A percentile compares a stretch with the other conserved stretches of the same genome.
Conservation (phyloP, 1,284 basidiomycete genomes). For the Grifola frondosa region DNA sequence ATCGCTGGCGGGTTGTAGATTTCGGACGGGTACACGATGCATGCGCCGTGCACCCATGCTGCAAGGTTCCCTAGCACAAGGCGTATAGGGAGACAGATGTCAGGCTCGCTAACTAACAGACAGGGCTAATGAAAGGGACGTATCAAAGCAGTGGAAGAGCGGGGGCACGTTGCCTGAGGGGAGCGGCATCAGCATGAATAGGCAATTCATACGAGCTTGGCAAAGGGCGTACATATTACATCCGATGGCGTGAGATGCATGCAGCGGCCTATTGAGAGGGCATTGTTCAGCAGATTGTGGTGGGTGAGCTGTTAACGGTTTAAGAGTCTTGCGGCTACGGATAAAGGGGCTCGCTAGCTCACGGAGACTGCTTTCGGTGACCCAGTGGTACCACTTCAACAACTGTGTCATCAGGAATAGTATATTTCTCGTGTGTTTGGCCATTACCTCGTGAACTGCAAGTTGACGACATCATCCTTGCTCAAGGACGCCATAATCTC, state of each 20-base stretch:
- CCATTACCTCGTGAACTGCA: constrained; percentile 78
- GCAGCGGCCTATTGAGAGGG: constrained; percentile 63
- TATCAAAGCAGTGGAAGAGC: constrained; percentile 86
- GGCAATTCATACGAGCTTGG: no score
- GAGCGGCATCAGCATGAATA: constrained; percentile 4
- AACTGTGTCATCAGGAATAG: neutral
- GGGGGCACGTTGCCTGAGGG: constrained; percentile 73
- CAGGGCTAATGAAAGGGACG: constrained; percentile 38
- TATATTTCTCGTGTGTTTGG: neutral
- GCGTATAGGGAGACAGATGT: constrained; percentile 40
- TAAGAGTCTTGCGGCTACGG: neutral
- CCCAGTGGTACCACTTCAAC: constrained; percentile 73
- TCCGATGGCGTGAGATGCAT: constrained; percentile 69
- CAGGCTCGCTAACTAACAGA: neutral
- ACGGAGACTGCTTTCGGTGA: constrained; percentile 78
- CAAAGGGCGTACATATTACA: constrained; percentile 59
- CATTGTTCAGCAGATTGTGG: constrained; percentile 78
- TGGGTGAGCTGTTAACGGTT: constrained; percentile 59
- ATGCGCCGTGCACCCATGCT: constrained; percentile 73
- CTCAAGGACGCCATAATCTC: constrained; percentile 41
- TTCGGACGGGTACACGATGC: constrained; percentile 74
- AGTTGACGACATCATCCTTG: constrained; percentile 73
- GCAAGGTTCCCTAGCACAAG: constrained; percentile 82
- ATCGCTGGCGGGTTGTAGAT: constrained; percentile 63
- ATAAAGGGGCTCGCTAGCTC: constrained; percentile 20